These are phyloP conservation scores for Cordyceps cicadae DNA, from an alignment of 2,329 filamentous ascomycete species.

Conservation along the genomic window DNA sequence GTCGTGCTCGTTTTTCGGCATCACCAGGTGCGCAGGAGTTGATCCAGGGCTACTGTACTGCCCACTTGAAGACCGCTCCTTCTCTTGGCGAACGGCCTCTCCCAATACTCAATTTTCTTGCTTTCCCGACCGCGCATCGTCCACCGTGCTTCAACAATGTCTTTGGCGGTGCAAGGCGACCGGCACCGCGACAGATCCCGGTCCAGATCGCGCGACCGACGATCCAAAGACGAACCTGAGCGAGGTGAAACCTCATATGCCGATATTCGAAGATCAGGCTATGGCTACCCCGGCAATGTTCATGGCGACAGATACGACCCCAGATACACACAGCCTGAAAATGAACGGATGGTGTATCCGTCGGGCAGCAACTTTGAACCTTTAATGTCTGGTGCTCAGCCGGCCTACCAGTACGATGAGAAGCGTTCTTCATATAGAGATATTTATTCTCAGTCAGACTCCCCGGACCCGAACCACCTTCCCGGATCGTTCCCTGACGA, in stretches of 20 bases:
- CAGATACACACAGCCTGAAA: slow-evolving; percentile 23
- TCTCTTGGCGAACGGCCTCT: too few species aligned
- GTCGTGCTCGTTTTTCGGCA: neutral
- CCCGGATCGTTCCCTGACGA: slow-evolving; percentile 29
- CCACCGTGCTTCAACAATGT: slow-evolving; percentile 31
- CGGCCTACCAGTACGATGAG: slow-evolving; percentile 33
- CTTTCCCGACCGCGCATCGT: neutral
- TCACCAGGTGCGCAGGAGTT: neutral
- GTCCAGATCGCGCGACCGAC: slow-evolving; percentile 34
- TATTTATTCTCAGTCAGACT: slow-evolving; percentile 26
- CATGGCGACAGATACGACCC: slow-evolving; percentile 25
- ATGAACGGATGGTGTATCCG: slow-evolving; percentile 30
- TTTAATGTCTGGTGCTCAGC: slow-evolving; percentile 30
- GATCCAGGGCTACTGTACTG: neutral
- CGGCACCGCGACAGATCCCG: slow-evolving; percentile 38
- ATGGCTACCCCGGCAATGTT: slow-evolving; percentile 31
- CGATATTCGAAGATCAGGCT: slow-evolving; percentile 35
- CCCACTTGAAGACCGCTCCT: neutral
- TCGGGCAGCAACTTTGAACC: slow-evolving; percentile 28
- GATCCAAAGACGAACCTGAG: slow-evolving; percentile 23
- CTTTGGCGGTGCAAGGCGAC: slow-evolving; percentile 39
- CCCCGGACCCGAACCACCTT: slow-evolving; percentile 24
- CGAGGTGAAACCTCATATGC: slow-evolving; percentile 25
- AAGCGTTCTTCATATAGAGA: slow-evolving; percentile 25
- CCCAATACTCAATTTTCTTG: neutral